phyloP scores from a whole-genome alignment of 192 early-diverging fungal genomes.

The Rhizophagus sp. region DNA sequence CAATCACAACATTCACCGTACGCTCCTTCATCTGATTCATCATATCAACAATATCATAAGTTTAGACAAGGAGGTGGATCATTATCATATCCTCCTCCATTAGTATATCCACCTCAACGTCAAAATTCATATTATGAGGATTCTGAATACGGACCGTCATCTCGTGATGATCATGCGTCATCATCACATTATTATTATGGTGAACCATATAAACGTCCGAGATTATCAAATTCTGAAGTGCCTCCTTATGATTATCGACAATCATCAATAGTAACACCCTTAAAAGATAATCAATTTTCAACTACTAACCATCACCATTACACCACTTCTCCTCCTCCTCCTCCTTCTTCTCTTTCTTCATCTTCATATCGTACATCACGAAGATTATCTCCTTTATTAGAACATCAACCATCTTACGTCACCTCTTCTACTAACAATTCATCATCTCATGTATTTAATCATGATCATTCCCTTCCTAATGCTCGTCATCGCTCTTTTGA shows the following conservation, averaged over 20 bases:
- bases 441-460: neutral
- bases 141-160: neutral
- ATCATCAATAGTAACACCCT: neutral
- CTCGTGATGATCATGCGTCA: neutral
- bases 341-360: neutral
- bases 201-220: neutral
- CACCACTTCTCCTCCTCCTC: neutral
- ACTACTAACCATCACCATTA: neutral
- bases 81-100: neutral
- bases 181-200: neutral
- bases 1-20: neutral
- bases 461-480: neutral
- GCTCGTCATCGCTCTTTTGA: neutral
- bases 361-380: neutral
- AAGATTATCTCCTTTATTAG: conserved; percentile 14
- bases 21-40: neutral
- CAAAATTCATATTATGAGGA: neutral
- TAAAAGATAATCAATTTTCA: neutral
- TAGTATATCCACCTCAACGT: neutral
- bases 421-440: neutral
- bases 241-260: neutral
- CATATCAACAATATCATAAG: too few species aligned
- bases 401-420: neutral
- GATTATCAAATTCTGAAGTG: neutral
- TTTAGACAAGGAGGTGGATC: neutral